Evolutionary conservation across 345 rosid species (phyloP).

Genomic region (Psidium friedrichsthalianum): DNA sequence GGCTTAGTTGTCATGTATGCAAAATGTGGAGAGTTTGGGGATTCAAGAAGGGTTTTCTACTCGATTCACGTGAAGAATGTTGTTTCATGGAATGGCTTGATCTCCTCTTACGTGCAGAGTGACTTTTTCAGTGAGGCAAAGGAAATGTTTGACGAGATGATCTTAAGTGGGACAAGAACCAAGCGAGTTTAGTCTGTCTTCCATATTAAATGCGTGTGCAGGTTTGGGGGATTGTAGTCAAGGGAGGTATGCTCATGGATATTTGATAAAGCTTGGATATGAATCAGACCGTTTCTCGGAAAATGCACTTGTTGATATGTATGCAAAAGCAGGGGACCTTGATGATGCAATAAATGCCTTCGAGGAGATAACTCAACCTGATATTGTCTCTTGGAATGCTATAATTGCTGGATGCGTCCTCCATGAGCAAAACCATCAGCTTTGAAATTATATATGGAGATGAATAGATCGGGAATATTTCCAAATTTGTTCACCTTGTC

Average conservation of each 20-base stretch:
- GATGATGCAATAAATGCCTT: conserved; percentile 30
- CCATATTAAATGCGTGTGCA: conserved; percentile 42
- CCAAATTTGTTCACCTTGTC: conserved; percentile 50
- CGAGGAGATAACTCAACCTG: conserved; percentile 33
- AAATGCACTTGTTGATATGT: conserved; percentile 68
- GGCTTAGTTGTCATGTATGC: conserved; percentile 51
- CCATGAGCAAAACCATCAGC: conserved; percentile 25
- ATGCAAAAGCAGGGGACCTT: conserved; percentile 38
- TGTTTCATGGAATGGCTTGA: conserved; percentile 51
- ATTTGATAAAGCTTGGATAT: conserved; percentile 39
- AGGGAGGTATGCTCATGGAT: conserved; percentile 43
- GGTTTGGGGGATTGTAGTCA: conserved; percentile 28
- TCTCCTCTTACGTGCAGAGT: conserved; percentile 44
- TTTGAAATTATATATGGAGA: conserved; percentile 21
- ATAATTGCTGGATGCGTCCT: conserved; percentile 49
- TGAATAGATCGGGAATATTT: conserved; percentile 22
- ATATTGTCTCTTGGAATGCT: conserved; percentile 62
- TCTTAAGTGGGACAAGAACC: conserved; percentile 34
- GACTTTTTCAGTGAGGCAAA: conserved; percentile 26
- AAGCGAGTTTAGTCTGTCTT: conserved; percentile 50
- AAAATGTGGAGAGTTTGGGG: conserved; percentile 33
- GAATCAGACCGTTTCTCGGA: conserved; percentile 32
- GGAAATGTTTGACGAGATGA: conserved; percentile 35
- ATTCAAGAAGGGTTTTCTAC: conserved; percentile 38
- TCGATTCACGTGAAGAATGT: conserved; percentile 32